Evolutionary conservation across 2,329 filamentous ascomycete species (phyloP).

Genomic region (Hymenoscyphus infarciens): DNA sequence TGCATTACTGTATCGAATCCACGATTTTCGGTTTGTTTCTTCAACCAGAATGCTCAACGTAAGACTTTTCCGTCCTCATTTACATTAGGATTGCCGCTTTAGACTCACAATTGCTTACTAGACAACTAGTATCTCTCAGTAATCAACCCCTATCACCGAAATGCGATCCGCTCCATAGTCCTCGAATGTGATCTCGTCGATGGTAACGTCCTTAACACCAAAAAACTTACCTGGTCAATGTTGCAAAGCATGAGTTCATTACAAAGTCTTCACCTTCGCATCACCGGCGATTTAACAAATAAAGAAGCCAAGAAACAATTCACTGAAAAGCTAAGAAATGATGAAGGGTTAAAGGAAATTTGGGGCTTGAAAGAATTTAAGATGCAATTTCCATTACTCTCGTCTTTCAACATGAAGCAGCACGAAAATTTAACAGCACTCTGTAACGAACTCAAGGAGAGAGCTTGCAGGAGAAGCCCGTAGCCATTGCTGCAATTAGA

Average conservation of each 20-base stretch:
- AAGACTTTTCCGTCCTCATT: background rate
- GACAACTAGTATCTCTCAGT: background rate
- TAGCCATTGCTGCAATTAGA: no score
- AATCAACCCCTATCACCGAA: background rate
- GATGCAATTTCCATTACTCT: background rate
- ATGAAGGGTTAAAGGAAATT: background rate
- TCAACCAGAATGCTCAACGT: background rate
- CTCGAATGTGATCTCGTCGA: background rate
- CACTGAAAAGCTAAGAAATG: background rate
- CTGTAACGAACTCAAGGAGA: no score
- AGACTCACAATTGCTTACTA: background rate
- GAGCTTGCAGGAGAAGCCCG: no score
- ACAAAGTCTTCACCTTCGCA: background rate
- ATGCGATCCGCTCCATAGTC: background rate
- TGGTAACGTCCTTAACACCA: background rate
- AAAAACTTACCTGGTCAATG: background rate
- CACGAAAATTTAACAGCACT: no score
- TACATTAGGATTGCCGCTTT: background rate
- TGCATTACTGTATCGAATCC: background rate
- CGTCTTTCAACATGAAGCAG: no score
- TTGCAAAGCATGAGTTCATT: background rate
- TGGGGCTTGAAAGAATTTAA: background rate
- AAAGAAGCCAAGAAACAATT: no score
- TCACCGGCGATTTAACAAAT: no score
- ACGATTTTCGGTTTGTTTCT: background rate